phyloP scores from a whole-genome alignment of 140 eudicot species.

The Cichorium intybus region DNA sequence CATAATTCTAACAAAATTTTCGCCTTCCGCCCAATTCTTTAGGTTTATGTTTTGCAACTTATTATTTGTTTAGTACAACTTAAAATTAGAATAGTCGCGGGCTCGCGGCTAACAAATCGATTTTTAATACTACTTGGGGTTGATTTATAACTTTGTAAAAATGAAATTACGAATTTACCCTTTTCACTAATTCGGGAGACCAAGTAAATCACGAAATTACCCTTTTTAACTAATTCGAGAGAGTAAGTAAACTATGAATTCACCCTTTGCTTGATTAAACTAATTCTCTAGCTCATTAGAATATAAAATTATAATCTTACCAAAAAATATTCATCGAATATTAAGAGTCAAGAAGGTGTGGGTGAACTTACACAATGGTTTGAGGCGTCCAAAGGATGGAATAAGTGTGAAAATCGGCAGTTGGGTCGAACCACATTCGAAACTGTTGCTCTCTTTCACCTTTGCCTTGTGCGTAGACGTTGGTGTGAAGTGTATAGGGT shows the following conservation, averaged over 20 bases:
- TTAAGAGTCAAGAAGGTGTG: neutral
- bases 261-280: neutral
- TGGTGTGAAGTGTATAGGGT: conserved; percentile 42
- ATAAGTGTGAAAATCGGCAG: conserved; percentile 29
- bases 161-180: neutral
- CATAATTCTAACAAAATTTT: too few species aligned
- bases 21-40: too few species aligned
- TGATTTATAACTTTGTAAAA: neutral
- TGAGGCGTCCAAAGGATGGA: conserved; percentile 30
- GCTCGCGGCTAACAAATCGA: too few species aligned
- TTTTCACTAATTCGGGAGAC: too few species aligned
- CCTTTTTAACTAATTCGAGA: too few species aligned
- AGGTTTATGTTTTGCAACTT: too few species aligned
- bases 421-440: conserved; percentile 41
- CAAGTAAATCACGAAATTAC: neutral
- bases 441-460: conserved; percentile 42
- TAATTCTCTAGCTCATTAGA: neutral
- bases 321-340: neutral
- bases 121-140: neutral
- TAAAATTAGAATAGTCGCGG: too few species aligned
- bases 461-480: conserved; percentile 36
- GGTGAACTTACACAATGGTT: conserved; percentile 19
- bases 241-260: neutral
- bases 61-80: too few species aligned
- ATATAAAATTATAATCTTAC: too few species aligned